Percentiles rank a stretch among this genome's conserved stretches.
These are phyloP conservation scores for Amanita brunnescens DNA, from an alignment of 768 basidiomycete genomes.

Conservation along the genomic window DNA sequence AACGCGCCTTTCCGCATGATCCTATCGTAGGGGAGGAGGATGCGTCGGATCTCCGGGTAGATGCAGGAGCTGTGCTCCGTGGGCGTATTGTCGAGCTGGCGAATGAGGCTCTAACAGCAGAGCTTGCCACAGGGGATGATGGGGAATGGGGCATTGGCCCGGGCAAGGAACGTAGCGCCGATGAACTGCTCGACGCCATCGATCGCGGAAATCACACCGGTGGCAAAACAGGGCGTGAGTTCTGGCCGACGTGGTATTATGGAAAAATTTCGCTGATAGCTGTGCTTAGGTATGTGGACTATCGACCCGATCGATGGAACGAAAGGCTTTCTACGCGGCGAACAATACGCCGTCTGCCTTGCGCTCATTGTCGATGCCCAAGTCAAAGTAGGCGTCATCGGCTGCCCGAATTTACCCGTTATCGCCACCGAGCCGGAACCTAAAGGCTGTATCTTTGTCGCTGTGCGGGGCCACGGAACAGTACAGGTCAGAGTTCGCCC, in stretches of 20 bases:
- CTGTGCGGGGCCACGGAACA: constrained; percentile 81
- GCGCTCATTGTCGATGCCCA: constrained; percentile 72
- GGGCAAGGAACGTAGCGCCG: constrained; percentile 38
- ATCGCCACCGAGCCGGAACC: constrained; percentile 42
- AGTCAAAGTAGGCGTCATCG: constrained; percentile 79
- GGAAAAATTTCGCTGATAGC: not conserved
- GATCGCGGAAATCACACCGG: constrained; percentile 76
- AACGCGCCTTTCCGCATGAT: constrained; percentile 72
- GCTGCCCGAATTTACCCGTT: constrained; percentile 85
- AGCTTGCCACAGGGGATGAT: constrained; percentile 48
- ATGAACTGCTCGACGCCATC: constrained; percentile 73
- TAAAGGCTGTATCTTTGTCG: constrained; percentile 78
- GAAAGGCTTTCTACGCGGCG: constrained; percentile 86
- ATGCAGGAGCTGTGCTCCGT: constrained; percentile 34
- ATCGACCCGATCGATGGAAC: constrained; percentile 91
- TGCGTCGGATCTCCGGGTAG: constrained; percentile 61
- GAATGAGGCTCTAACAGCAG: constrained; percentile 61
- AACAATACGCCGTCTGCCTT: constrained; percentile 89
- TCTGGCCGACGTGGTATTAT: not conserved
- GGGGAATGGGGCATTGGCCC: constrained; percentile 68
- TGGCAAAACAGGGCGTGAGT: constrained; percentile 65
- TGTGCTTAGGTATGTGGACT: constrained; percentile 65
- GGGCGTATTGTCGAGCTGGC: constrained; percentile 74
- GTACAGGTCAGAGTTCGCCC: constrained; percentile 42
- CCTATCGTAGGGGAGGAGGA: constrained; percentile 95